Percentiles rank a stretch among this genome's conserved stretches.
Evolutionary conservation across 78 protist species (phyloP).

Genomic region (slime mould (Dictyostelium discoideum)): DNA sequence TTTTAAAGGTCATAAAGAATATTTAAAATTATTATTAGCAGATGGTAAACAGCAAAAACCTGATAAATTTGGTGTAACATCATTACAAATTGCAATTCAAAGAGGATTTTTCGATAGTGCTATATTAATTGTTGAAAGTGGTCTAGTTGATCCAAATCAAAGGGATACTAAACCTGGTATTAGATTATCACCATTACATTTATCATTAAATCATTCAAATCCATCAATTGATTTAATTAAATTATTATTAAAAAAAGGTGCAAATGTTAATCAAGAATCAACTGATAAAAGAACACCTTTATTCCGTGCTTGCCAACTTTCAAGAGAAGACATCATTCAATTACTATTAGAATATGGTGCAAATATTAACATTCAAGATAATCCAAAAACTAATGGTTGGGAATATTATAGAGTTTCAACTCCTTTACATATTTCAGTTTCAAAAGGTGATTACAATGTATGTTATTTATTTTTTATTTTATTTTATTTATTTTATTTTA

Average conservation of each 20-base stretch:
- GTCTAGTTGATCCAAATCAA: slow-evolving; percentile 25
- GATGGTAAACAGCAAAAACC: neutral
- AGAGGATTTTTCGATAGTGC: slow-evolving; percentile 10
- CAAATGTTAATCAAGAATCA: slow-evolving; percentile 72
- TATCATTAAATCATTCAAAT: slow-evolving; percentile 12
- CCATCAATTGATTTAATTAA: slow-evolving; percentile 31
- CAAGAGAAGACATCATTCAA: neutral
- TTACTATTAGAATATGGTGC: slow-evolving; percentile 3
- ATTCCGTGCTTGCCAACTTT: neutral
- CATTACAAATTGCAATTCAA: slow-evolving; percentile 47
- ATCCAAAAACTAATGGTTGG: slow-evolving; percentile 79
- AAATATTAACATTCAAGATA: slow-evolving; percentile 50
- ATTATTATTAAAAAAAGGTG: slow-evolving; percentile 35
- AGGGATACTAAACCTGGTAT: slow-evolving; percentile 54
- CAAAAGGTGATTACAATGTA: slow-evolving; percentile 41
- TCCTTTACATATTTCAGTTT: slow-evolving; percentile 45
- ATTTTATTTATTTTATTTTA: neutral
- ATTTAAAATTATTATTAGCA: neutral
- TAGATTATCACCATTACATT: slow-evolving; percentile 47
- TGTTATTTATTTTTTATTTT: neutral
- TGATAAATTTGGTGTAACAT: slow-evolving; percentile 55
- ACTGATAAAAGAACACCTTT: slow-evolving; percentile 50
- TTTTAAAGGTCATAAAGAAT: slow-evolving; percentile 20
- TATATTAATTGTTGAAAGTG: neutral
- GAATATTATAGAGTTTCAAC: slow-evolving; percentile 66